Evolutionary conservation across 805 yeast species (phyloP), one percentile per base, ranked within the genome.

Genomic region (Candida loeiensis): DNA sequence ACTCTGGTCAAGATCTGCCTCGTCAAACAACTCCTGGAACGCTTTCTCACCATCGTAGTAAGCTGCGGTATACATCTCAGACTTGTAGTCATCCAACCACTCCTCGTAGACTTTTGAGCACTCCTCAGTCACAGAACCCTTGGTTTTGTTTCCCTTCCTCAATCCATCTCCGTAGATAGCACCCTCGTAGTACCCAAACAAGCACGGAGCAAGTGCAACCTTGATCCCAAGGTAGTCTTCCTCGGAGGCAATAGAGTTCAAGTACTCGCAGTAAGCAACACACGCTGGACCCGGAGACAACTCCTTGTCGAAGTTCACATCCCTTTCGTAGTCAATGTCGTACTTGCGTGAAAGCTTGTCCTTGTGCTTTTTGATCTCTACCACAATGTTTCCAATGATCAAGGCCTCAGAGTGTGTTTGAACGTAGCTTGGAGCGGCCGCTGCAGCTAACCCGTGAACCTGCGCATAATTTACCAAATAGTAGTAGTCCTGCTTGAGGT

Each of bases 131-230:
- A 41, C 38, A 17, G 55, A 39, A 3, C 36, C 54, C 4, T 21
- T 9, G 8, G 9, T 25, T 6, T 25, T 25, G 13, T 11, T 25
- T 25, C n/a, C 65, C 63, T 16, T 54, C 48, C n/a, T 41, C 44
- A 14, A 32, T 40, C 9, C 38, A 12, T 20, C 40, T 31, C 68
- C 75, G 47, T 44, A 61, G 2, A 43, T 30, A 0, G 77, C 76
- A 1, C 89, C 88, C 35, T 74, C 69, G 25, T 74, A 74, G 55
- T 83, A 83, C 1, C 95, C 95, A 54, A 80, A 73, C 36, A 84
- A 59, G 57, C 95, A 85, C 1, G 95, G 93, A 6, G 87, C 75
- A 39, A 84, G 58, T 0, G 91, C 85, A 6, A 81, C 73, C 43
- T 78, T 77, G 37, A 83, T 72, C 34, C 80, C 85, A 21, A 80